Percentiles rank a stretch among this genome's conserved stretches.
Evolutionary conservation across 352 stramenopile species (phyloP).

Genomic region (Thalassiosira livingstoniorum): DNA sequence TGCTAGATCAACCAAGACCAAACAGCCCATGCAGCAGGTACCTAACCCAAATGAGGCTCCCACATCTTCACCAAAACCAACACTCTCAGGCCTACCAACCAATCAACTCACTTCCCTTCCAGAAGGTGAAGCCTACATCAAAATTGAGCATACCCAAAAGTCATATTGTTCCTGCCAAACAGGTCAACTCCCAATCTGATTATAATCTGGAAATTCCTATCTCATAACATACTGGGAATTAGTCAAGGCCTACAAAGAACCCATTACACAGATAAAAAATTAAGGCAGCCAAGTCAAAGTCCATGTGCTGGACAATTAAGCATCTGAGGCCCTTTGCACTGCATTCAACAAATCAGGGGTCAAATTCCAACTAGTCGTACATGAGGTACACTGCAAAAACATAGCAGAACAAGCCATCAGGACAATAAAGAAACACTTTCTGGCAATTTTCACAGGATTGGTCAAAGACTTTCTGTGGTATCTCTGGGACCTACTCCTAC

Average conservation of each 20-base stretch:
- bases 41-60: too few species aligned
- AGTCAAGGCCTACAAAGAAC: constrained; percentile 22
- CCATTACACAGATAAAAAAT: constrained; percentile 19
- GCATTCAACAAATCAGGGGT: constrained; percentile 26
- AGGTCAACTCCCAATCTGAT: constrained; percentile 39
- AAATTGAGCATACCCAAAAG: too few species aligned
- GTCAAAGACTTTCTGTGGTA: constrained; percentile 35
- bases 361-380: constrained; percentile 56
- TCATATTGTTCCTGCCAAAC: constrained; percentile 61
- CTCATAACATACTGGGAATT: constrained; percentile 23
- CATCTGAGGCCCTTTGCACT: constrained; percentile 19
- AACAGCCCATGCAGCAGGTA: too few species aligned
- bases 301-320: constrained; percentile 65
- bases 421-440: constrained; percentile 66
- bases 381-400: constrained; percentile 45
- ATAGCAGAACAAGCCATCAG: constrained; percentile 58
- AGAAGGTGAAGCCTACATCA: too few species aligned
- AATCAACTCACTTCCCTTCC: too few species aligned
- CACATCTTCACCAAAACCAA: too few species aligned
- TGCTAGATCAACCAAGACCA: too few species aligned
- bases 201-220: constrained; percentile 44
- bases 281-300: constrained; percentile 14
- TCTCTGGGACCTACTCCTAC: constrained; percentile 48
- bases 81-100: too few species aligned
- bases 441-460: constrained; percentile 35